Percentiles rank a stretch among this genome's conserved stretches.
These are phyloP conservation scores for Fusarium scirpi DNA, from an alignment of 2,329 filamentous ascomycete species.

Conservation along the genomic window DNA sequence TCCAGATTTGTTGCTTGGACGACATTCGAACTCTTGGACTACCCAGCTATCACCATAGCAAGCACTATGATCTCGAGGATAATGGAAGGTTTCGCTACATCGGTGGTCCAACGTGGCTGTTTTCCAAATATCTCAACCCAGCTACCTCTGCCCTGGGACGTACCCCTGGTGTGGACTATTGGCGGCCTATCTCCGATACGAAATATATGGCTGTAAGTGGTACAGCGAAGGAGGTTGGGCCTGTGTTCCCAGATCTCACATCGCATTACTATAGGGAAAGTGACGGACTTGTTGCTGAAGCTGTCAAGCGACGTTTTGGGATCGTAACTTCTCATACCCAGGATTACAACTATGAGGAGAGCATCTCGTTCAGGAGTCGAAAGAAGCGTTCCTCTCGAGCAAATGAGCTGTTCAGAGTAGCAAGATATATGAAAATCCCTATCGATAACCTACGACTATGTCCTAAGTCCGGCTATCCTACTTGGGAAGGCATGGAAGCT, in stretches of 20 bases:
- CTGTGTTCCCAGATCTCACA: not conserved
- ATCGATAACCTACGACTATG: not conserved
- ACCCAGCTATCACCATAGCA: not conserved
- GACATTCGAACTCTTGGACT: not conserved
- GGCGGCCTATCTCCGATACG: fast-evolving
- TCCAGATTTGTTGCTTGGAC: not conserved
- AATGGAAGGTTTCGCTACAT: fast-evolving
- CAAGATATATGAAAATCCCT: not conserved
- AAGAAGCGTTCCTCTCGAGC: not conserved
- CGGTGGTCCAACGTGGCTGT: not conserved
- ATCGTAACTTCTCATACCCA: not conserved
- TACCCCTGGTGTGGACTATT: not conserved
- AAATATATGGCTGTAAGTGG: not conserved
- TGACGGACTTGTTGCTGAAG: too few relatives aligned
- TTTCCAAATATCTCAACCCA: not conserved
- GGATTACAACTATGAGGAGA: not conserved
- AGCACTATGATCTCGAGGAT: not conserved
- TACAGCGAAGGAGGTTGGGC: not conserved
- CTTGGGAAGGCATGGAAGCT: not conserved
- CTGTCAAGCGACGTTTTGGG: not conserved
- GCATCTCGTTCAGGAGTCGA: not conserved
- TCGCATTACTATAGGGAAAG: too few relatives aligned
- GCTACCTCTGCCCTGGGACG: fast-evolving
- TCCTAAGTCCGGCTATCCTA: not conserved
- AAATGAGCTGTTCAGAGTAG: not conserved